These are phyloP conservation scores for Croton laevigatus DNA, from an alignment of 441 rosid species.

Conservation along the genomic window DNA sequence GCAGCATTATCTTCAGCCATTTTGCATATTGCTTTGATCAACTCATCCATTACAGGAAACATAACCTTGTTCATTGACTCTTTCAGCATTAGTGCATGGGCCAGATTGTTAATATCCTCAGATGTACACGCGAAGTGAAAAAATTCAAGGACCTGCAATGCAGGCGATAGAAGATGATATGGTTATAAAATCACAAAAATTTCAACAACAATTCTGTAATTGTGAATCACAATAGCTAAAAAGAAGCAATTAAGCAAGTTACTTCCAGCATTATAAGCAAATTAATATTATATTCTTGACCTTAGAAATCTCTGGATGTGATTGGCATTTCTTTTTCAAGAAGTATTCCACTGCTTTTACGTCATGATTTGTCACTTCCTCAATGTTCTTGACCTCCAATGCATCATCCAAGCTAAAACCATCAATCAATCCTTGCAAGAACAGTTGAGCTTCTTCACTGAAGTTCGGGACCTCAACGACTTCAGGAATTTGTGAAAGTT, in stretches of 20 bases:
- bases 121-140: conserved; percentile 97
- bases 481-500: conserved; percentile 77
- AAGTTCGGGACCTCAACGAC: conserved; percentile 75
- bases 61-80: conserved; percentile 59
- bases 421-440: conserved; percentile 64
- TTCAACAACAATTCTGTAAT: conserved; percentile 1
- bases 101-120: conserved; percentile 94
- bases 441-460: conserved; percentile 56
- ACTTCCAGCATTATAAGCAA: background rate
- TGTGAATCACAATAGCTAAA: background rate
- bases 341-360: conserved; percentile 96
- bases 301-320: conserved; percentile 81
- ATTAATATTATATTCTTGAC: conserved; percentile 32
- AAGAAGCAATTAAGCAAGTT: background rate
- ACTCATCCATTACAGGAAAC: conserved; percentile 70
- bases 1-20: conserved; percentile 70
- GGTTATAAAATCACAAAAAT: background rate
- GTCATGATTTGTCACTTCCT: conserved; percentile 89
- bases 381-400: conserved; percentile 73
- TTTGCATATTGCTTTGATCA: conserved; percentile 53
- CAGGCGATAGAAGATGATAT: background rate
- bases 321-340: conserved; percentile 81
- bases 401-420: conserved; percentile 74
- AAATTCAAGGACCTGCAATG: conserved; percentile 76
- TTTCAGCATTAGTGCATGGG: conserved; percentile 87